Base-by-base conservation (phyloP, 768 basidiomycete genomes). In the Agrocybe pediades region DNA sequence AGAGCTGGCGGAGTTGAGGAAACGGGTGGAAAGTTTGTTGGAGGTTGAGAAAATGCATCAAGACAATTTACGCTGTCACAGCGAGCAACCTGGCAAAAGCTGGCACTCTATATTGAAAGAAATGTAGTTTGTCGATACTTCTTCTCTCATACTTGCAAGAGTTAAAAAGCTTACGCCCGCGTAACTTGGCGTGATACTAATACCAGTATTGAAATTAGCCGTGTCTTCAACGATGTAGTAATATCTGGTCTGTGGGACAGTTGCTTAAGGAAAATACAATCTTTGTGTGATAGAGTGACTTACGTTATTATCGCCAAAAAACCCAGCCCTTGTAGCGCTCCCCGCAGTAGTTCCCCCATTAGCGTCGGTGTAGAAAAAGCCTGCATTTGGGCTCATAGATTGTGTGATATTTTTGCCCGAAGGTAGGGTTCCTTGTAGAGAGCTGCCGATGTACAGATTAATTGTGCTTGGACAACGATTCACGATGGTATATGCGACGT, bases 21-120 rank as follows among this genome's bases (percentile, higher is more conserved):
- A 15, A 59, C 59, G 16, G 59, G 53, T 20, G 66, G 68, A 42
- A 69, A 69, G 2, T 45, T 43, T 9, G 65, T 64, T 2, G 68
- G 68, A 19, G 57, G 56, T 9, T 40, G 11, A 7, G 45, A 24
- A 47, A 61, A 67, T 2, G 63, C 60, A 16, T 52, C 33, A 13
- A 56, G 50, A 26, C 66, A 69, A 7, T 53, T 44, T 5, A 55
- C 52, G 16, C 56, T 51, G 29, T 68, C 66, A 45, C 66, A 68
- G 17, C 41, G 51, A 6, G 51, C 56, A 2, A 48, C n/a, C 19
- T 40, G 48, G 21, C 67, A 68, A 41, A 67, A 65, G 2, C 61
- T 41, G 20, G 19, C 27, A 16, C 20, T 25, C 33, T 36, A 36
- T 9, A n/a, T 26, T 30, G 33, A 8, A 9, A 21, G 25, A 9